Percentiles rank a stretch among this genome's conserved stretches.
Evolutionary conservation across 2,329 filamentous ascomycete species (phyloP).

Genomic region (Pseudopyricularia cyperi): DNA sequence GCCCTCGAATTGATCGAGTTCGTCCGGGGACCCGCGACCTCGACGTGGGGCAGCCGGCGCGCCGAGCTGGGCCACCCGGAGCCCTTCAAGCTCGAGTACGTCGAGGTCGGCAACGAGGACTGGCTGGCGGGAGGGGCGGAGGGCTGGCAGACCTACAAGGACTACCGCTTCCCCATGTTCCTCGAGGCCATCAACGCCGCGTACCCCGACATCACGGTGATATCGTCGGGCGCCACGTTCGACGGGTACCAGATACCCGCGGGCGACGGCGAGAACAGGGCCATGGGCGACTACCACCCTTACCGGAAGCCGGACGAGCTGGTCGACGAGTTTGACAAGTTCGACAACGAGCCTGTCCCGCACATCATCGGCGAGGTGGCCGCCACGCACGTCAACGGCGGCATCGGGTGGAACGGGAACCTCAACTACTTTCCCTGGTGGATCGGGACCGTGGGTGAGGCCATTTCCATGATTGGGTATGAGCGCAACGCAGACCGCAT

Average conservation of each 20-base stretch:
- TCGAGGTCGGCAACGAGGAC: conserved; percentile 59
- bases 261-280: conserved; percentile 1
- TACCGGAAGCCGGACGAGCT: conserved; percentile 38
- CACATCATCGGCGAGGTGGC: conserved; percentile 31
- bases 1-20: conserved; percentile 53
- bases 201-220: conserved; percentile 14
- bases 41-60: conserved; percentile 43
- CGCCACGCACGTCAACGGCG: conserved; percentile 37
- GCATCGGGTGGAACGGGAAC: conserved; percentile 23
- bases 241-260: conserved; percentile 10
- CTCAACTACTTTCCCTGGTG: conserved; percentile 5
- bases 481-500: conserved; percentile 6
- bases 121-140: conserved; percentile 37
- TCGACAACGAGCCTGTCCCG: conserved; percentile 28
- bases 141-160: conserved; percentile 33
- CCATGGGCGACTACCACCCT: conserved; percentile 12
- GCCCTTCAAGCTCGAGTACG: conserved; percentile 46
- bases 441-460: conserved; percentile 5
- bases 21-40: conserved; percentile 37
- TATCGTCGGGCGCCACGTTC: conserved; percentile 19
- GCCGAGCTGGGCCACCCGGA: conserved; percentile 46
- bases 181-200: conserved; percentile 36
- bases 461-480: conserved; percentile 6
- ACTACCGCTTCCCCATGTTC: conserved; percentile 46
- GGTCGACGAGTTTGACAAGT: conserved; percentile 33